Percentiles rank a stretch among this genome's conserved stretches.
Evolutionary conservation across 129 eudicot genomes (phyloP).

Genomic region (Pulicaria dysenterica): DNA sequence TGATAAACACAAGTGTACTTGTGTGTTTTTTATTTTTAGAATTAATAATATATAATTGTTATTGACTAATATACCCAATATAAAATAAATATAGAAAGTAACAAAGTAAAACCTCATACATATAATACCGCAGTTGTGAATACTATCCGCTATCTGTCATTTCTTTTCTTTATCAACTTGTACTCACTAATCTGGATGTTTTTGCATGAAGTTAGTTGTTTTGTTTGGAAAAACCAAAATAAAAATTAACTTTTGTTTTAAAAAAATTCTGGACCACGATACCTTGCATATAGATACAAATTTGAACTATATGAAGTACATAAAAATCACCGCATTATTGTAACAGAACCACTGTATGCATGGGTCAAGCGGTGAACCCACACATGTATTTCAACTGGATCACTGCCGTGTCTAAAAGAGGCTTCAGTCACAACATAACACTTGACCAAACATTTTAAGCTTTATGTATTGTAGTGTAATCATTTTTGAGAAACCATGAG

Average conservation of each 20-base stretch:
- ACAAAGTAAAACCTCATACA: too few species aligned
- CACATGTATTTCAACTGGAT: not conserved
- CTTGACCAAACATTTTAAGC: not conserved
- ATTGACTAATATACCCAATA: too few species aligned
- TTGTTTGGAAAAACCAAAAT: not conserved
- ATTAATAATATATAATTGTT: too few species aligned
- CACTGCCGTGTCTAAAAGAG: not conserved
- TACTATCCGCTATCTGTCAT: not conserved
- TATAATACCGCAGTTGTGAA: too few species aligned
- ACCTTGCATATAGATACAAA: too few species aligned
- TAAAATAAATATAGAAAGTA: too few species aligned
- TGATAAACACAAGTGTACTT: too few species aligned
- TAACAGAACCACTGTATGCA: not conserved
- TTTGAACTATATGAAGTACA: not conserved
- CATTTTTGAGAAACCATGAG: not conserved
- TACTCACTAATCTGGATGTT: not conserved
- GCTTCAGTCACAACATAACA: not conserved
- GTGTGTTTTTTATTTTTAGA: too few species aligned
- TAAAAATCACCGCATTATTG: not conserved
- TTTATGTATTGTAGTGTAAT: not conserved
- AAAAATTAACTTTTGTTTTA: not conserved
- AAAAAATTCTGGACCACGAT: too few species aligned
- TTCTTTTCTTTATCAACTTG: not conserved
- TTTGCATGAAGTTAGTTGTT: not conserved
- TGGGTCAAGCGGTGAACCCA: not conserved